Evolutionary conservation across 306 rosid species (phyloP), one percentile per base, ranked within the genome.

Genomic region (Elaeagnus macrophylla): DNA sequence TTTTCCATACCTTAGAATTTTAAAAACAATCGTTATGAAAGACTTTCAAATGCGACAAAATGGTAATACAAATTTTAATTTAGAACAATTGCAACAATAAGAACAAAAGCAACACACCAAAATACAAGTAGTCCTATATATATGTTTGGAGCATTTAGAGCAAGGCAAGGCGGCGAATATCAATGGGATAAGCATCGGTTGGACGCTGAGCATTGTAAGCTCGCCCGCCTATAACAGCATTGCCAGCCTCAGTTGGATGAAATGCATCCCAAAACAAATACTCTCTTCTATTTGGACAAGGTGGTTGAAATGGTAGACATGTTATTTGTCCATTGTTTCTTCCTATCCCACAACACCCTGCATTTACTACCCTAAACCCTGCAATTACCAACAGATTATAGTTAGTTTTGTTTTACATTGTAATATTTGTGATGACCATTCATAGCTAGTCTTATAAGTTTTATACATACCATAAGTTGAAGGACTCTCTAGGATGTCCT

Each of bases 191-290:
- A 32, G 62, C 56, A 49, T 57, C 64, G 6, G 51, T n/a, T 17
- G 38, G 40, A 32, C 37, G 3, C 18, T n/a, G 6, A 39, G 62
- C 19, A 36, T 58, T 39, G 70, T 70, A 80, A 12, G 61, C 1
- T 35, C 14, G 1, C n/a, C 0, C 8, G 39, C 81, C 79, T 7
- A 10, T 14, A n/a, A 68, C 5, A 38, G 10, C 8, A 67, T 78
- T 78, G 3, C 16, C 46, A 10, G 68, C 71, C 19, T 74, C 81
- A 0, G 83, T 65, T 12, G 82, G 64, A 54, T 76, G 88, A 19
- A 42, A 63, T 1, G 51, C 42, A 68, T 84, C 94, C 81, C 79
- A 78, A 59, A 76, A 81, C 10, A 58, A 15, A 20, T 78, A 67
- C 10, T 54, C 76, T 4, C 0, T 65, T 71, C 81, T 81, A 40